Evolutionary conservation across 192 early-diverging fungal species (phyloP).

Genomic region (Rhizoclosmatium sp.): DNA sequence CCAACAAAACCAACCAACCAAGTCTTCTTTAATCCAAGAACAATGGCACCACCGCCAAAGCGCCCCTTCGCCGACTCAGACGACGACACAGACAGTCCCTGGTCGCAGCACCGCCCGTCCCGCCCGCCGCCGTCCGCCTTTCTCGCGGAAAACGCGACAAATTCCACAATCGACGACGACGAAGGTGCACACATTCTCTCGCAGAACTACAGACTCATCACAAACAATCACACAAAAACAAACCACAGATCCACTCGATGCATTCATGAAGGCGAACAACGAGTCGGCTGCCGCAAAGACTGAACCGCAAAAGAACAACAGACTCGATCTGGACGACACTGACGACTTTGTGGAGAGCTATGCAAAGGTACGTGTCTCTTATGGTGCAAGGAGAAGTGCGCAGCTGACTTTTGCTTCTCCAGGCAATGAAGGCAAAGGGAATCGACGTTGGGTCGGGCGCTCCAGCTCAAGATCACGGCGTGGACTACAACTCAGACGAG

Average conservation of each 20-base stretch:
- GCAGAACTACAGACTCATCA: not conserved
- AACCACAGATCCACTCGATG: constrained; percentile 74
- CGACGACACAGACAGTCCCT: not conserved
- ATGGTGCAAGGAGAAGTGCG: not conserved
- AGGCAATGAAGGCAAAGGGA: constrained; percentile 78
- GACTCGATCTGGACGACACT: constrained; percentile 58
- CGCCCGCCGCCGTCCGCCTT: not conserved
- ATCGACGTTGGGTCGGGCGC: constrained; percentile 70
- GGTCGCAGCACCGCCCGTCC: not conserved
- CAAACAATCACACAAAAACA: not conserved
- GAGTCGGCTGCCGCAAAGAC: constrained; percentile 20
- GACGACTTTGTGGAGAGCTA: constrained; percentile 80
- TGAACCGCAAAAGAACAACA: not conserved
- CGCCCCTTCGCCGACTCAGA: not conserved
- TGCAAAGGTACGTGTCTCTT: constrained; percentile 6
- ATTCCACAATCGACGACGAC: constrained; percentile 40
- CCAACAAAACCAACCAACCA: not conserved
- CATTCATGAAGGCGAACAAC: constrained; percentile 82
- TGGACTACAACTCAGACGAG: constrained; percentile 68
- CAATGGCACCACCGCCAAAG: not conserved
- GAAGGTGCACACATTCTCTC: constrained; percentile 31
- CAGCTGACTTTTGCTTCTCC: constrained; percentile 39
- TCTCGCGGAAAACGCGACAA: not conserved
- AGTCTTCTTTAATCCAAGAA: not conserved
- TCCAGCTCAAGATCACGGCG: constrained; percentile 27